Conservation (phyloP, 2,329 filamentous ascomycete species). For the Fusarium irregulare region DNA sequence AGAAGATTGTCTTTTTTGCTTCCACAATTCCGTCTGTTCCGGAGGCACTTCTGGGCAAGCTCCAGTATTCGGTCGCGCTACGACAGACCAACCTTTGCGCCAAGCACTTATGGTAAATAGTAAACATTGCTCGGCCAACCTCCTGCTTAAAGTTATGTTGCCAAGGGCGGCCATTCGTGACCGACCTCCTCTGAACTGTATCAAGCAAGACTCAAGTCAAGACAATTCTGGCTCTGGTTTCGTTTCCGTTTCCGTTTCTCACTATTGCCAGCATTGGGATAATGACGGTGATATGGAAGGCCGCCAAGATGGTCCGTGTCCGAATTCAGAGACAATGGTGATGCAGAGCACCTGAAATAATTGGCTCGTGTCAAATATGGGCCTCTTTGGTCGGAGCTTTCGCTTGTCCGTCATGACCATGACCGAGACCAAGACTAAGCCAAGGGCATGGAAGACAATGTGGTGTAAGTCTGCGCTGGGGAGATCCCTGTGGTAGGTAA, state of each 20-base stretch:
- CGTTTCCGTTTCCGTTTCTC: neutral
- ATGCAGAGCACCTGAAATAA: constrained; percentile 29
- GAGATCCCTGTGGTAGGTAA: constrained; percentile 19
- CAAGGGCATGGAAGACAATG: constrained; percentile 6
- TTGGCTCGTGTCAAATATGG: constrained; percentile 37
- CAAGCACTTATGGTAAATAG: constrained; percentile 10
- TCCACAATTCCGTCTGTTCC: constrained; percentile 36
- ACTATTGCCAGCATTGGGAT: constrained; percentile 13
- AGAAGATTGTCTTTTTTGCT: constrained; percentile 16
- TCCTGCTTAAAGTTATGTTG: neutral
- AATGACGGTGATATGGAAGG: constrained; percentile 30
- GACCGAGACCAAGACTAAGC: neutral
- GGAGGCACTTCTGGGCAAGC: constrained; percentile 23
- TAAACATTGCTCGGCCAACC: constrained; percentile 27
- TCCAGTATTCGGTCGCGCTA: constrained; percentile 13
- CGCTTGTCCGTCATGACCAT: constrained; percentile 22
- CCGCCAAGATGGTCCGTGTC: constrained; percentile 37
- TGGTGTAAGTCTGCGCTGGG: constrained; percentile 13
- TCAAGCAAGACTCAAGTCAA: neutral
- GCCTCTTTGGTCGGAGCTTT: constrained; percentile 25
- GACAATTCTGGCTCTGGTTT: neutral
- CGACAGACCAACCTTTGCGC: constrained; percentile 29
- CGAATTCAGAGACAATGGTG: constrained; percentile 39
- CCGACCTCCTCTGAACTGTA: neutral
- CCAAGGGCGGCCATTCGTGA: neutral